A percentile compares a stretch with the other conserved stretches of the same genome.
Evolutionary conservation across 2,329 filamentous ascomycete species (phyloP).

Genomic region (Aspergillus hiratsukae): DNA sequence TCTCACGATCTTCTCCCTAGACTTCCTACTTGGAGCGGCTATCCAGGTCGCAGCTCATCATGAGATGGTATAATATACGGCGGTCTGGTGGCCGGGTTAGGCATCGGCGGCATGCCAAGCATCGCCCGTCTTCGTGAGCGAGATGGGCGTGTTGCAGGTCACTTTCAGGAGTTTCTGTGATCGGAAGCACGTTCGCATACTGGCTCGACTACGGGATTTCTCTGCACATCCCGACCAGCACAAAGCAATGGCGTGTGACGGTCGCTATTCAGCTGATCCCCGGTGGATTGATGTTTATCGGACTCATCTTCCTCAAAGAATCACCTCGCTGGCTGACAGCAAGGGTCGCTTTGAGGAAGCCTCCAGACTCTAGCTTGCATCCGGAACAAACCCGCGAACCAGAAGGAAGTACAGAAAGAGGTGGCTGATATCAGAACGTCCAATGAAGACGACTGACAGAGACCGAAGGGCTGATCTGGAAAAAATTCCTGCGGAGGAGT

Average conservation of each 20-base stretch:
- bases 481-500: constrained; percentile 35
- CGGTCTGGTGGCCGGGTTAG: constrained; percentile 35
- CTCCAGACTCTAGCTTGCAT: constrained; percentile 35
- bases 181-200: constrained; percentile 47
- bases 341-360: constrained; percentile 47
- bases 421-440: constrained; percentile 39
- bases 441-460: constrained; percentile 39
- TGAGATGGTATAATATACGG: constrained; percentile 32
- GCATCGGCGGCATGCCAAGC: constrained; percentile 36
- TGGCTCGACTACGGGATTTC: constrained; percentile 52
- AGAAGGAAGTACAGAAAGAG: constrained; percentile 27
- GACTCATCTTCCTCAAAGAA: constrained; percentile 50
- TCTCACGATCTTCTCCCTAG: constrained; percentile 30
- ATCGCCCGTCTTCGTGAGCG: constrained; percentile 37
- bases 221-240: constrained; percentile 40
- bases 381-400: constrained; percentile 26
- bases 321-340: constrained; percentile 52
- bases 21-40: constrained; percentile 34
- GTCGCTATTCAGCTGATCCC: constrained; percentile 52
- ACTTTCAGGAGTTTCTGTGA: constrained; percentile 37
- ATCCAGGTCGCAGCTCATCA: constrained; percentile 30
- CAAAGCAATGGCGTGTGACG: constrained; percentile 51
- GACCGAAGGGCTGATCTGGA: constrained; percentile 40
- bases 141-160: constrained; percentile 34
- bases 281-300: constrained; percentile 46